Evolutionary conservation across 2,329 filamentous ascomycete species (phyloP), one percentile per base, ranked within the genome.

Genomic region (Fusarium sarcochroum): DNA sequence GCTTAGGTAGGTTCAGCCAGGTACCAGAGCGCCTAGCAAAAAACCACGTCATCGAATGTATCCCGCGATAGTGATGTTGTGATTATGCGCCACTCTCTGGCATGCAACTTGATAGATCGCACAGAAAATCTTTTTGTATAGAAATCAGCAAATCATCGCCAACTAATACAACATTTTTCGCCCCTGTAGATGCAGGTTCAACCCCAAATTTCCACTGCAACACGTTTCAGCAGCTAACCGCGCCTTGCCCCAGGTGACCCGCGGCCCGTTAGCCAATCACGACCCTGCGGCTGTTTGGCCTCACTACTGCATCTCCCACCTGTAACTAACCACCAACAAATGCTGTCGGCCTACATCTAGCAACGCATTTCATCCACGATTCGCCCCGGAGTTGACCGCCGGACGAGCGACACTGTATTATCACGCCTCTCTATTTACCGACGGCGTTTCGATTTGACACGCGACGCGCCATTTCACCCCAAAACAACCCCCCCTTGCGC

Each of bases 231-330:
- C 58, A 63, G 27, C 71, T 75, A 75, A 72, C 73, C 55, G 59
- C 58, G 49, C 44, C 44, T 63, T 49, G 53, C 57, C 61, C 54
- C 55, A 52, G 56, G 56, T 65, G 66, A 68, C 73, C 35, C 60
- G 51, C 35, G 50, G 41, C 51, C 60, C 49, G 45, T 59, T 58
- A 70, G 49, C 73, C 72, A 74, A 74, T 73, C 60, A 63, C 48
- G 51, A 63, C 45, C 48, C 58, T 49, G 65, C 61, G 59, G 60
- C 48, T 56, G 64, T 65, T 69, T 70, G 66, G 69, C 65, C 66
- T 71, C 49, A 71, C 54, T 56, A 48, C 56, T 69, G 63, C 63
- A 58, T 59, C 68, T 74, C 72, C 72, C 72, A 72, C 67, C 58
- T 72, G 58, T 60, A 63, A 58, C 60, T 27, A 37, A 70, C 63